Conservation (phyloP, 345 rosid genomes). For the Moricandia moricandioides region DNA sequence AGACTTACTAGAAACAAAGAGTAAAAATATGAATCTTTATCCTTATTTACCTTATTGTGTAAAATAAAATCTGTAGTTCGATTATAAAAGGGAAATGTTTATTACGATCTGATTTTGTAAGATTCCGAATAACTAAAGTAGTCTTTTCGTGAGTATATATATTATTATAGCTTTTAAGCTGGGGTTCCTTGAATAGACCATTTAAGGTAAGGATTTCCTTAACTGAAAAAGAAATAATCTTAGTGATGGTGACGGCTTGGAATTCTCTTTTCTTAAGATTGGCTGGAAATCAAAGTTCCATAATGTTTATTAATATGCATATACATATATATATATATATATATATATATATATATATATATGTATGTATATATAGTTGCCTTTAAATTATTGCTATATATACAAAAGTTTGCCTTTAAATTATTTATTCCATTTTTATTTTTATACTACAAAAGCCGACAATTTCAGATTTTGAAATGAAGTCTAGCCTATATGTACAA, state of each 20-base stretch:
- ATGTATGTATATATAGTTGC: too few relatives aligned
- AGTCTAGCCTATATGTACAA: background rate
- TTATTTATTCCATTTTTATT: background rate
- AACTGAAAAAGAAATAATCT: conserved; percentile 21
- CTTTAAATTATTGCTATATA: too few relatives aligned
- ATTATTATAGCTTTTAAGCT: conserved; percentile 6
- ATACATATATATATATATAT: too few relatives aligned
- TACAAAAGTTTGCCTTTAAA: background rate
- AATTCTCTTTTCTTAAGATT: background rate
- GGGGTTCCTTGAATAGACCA: conserved; percentile 28
- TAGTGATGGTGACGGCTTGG: conserved; percentile 23
- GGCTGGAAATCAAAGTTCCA: conserved; percentile 25
- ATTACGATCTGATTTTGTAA: background rate
- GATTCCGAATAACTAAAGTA: background rate
- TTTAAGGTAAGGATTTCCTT: conserved; percentile 35
- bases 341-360: background rate
- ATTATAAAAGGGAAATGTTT: background rate
- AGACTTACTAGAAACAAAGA: too few relatives aligned
- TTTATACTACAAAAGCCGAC: background rate
- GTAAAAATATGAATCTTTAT: too few relatives aligned
- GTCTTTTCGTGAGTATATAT: background rate
- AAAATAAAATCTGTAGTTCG: background rate
- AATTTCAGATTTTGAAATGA: background rate
- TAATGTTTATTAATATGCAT: background rate
- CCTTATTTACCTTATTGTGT: too few relatives aligned